Percentiles rank a stretch among this genome's conserved stretches.
Conservation (phyloP, 352 stramenopile species). For the Phytophthora cactorum region DNA sequence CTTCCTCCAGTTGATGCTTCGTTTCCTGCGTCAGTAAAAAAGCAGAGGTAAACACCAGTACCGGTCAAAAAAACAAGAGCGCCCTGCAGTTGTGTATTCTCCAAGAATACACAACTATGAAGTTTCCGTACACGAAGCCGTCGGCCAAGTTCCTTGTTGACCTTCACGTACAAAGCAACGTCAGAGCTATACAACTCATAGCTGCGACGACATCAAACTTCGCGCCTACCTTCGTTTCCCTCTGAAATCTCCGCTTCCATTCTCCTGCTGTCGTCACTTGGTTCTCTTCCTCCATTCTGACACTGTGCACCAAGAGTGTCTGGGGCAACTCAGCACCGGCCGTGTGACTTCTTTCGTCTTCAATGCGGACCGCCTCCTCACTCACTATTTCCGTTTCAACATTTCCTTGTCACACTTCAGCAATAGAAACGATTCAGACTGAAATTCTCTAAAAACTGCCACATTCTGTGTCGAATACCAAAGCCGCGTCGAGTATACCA, state of each 20-base stretch:
- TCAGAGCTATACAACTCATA: not conserved
- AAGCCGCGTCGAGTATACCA: not conserved
- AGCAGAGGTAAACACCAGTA: slow-evolving; percentile 1
- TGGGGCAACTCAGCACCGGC: not conserved
- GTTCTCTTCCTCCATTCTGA: slow-evolving; percentile 23
- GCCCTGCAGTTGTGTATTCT: not conserved
- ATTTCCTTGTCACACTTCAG: not conserved
- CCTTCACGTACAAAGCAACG: slow-evolving; percentile 35
- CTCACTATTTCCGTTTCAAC: slow-evolving; percentile 35
- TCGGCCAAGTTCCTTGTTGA: slow-evolving; percentile 78
- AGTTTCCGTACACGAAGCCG: slow-evolving; percentile 54
- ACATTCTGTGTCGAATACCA: not conserved
- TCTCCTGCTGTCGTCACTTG: slow-evolving; percentile 31
- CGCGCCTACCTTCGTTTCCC: slow-evolving; percentile 66
- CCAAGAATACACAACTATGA: not conserved
- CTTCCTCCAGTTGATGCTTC: slow-evolving; percentile 54
- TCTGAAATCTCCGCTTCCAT: slow-evolving; percentile 72
- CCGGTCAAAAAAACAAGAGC: not conserved
- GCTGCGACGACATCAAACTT: not conserved
- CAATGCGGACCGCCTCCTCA: slow-evolving; percentile 30
- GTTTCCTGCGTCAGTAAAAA: slow-evolving; percentile 38
- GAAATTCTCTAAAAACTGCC: slow-evolving; percentile 5
- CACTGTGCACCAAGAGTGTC: not conserved
- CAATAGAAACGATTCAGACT: slow-evolving; percentile 14
- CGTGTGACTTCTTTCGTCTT: slow-evolving; percentile 23